Base-by-base conservation (phyloP, 495 filamentous ascomycete genomes). In the Glarea lozoyensis region DNA sequence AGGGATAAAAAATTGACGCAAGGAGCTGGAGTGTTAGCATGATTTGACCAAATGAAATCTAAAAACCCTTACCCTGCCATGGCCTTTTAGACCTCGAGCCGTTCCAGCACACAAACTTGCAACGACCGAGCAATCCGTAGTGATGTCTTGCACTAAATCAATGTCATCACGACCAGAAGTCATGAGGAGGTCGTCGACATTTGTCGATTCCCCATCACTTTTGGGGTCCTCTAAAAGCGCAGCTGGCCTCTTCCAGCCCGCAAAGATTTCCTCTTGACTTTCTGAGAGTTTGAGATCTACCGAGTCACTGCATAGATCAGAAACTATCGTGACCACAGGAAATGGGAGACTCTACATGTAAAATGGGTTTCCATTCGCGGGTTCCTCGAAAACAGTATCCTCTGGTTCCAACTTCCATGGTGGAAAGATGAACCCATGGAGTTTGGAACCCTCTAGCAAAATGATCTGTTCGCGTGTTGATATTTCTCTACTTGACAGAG, bases 41-140 rank as follows among this genome's bases (percentile, higher is more conserved):
- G n/a, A n/a, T n/a, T n/a, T n/a, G n/a, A n/a, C n/a, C n/a, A n/a
- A n/a, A n/a, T n/a, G n/a, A n/a, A n/a, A n/a, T n/a, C n/a, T n/a
- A n/a, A n/a, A n/a, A n/a, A n/a, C n/a, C 23, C 49, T 24, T 67
- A 82, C 81, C 64, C 75, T 68, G 29, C 65, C 60, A 53, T 79
- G 61, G 3, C 80, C 80, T 18, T 70, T 73, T 50, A 76, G 76
- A 20, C 68, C 63, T 51, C 81, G 72, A n/a, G 81, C 72, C 30
- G 80, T 79, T 7, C 71, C 79, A 37, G 90, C 88, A 56, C 88
- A 96, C 10, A 99, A 73, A 62, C 90, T 94, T 4, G 93, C 92
- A 30, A 99, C 88, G 4, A 99, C 88, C 4, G 92, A 97, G 53
- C 92, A 99, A 54, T 99, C 92, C 2, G 88, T 88, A 15, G 90